Percentiles rank a stretch among this genome's conserved stretches.
These are phyloP conservation scores for Cytospora schulzeri DNA, from an alignment of 2,329 filamentous ascomycete genomes.

Conservation along the genomic window DNA sequence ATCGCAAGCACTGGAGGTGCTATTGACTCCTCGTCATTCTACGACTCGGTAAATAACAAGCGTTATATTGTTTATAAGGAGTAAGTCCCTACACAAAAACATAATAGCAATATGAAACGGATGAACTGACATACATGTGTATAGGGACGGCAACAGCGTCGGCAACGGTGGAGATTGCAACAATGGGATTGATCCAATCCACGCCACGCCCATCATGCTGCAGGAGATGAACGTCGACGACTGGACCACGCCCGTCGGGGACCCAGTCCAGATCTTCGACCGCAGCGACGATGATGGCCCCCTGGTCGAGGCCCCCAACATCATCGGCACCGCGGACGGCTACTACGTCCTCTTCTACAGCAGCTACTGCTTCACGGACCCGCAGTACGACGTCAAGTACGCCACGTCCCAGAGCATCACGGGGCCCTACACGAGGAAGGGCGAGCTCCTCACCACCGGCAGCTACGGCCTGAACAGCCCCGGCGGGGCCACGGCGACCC, in stretches of 20 bases:
- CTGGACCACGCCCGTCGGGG: constrained; percentile 55
- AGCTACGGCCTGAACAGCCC: constrained; percentile 22
- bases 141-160: constrained; percentile 61
- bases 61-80: constrained; percentile 65
- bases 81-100: constrained; percentile 7
- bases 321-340: constrained; percentile 48
- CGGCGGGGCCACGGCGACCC: constrained; percentile 23
- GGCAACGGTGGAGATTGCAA: constrained; percentile 46
- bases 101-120: neutral
- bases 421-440: constrained; percentile 22
- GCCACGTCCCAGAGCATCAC: constrained; percentile 41
- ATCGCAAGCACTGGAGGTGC: constrained; percentile 54
- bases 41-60: constrained; percentile 52
- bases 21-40: constrained; percentile 64
- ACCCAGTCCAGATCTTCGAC: constrained; percentile 50
- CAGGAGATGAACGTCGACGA: constrained; percentile 54
- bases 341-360: constrained; percentile 65
- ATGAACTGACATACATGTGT: neutral
- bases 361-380: constrained; percentile 58
- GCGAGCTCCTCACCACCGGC: constrained; percentile 18
- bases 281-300: constrained; percentile 50
- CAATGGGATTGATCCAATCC: constrained; percentile 45
- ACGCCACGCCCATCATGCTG: constrained; percentile 58
- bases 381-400: constrained; percentile 61
- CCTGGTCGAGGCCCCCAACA: constrained; percentile 62